Conservation (phyloP, 2,329 filamentous ascomycete genomes). For the Setomelanomma holmii region DNA sequence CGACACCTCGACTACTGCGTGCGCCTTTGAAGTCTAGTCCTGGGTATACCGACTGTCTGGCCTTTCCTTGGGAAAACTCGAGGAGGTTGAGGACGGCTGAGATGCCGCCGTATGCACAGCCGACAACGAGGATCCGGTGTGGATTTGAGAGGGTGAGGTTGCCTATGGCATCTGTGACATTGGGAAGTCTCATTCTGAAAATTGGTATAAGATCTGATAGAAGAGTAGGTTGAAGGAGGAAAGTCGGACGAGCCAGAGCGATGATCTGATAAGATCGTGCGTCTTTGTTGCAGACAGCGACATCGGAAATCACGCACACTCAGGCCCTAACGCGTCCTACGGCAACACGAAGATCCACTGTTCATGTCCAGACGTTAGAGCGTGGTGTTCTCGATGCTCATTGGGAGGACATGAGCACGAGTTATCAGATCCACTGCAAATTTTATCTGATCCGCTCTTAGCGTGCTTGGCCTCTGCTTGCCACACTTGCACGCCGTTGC, state of each 20-base stretch:
- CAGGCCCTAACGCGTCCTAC: conserved; percentile 5
- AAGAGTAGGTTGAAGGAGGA: conserved; percentile 7
- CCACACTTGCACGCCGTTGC: background rate
- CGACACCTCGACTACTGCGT: conserved; percentile 61
- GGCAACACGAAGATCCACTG: conserved; percentile 9
- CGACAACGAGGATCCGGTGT: conserved; percentile 66
- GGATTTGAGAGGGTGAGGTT: conserved; percentile 40
- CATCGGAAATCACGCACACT: conserved; percentile 18
- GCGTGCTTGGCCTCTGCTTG: conserved; percentile 13
- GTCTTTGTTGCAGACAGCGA: conserved; percentile 19
- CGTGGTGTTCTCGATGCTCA: background rate
- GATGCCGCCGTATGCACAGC: conserved; percentile 76
- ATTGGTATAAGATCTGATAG: conserved; percentile 18
- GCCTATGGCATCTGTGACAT: conserved; percentile 30
- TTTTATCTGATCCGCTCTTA: conserved; percentile 29
- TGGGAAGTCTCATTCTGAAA: conserved; percentile 39
- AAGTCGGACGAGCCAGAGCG: conserved; percentile 8
- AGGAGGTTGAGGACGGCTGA: conserved; percentile 71
- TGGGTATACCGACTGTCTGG: conserved; percentile 54
- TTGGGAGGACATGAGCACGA: conserved; percentile 9
- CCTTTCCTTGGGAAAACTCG: conserved; percentile 66
- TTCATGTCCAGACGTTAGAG: conserved; percentile 1
- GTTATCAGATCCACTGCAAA: conserved; percentile 26
- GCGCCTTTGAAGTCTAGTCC: conserved; percentile 45
- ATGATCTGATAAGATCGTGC: conserved; percentile 49